Evolutionary conservation across 768 basidiomycete species (phyloP).

Genomic region (Lactarius sp.): DNA sequence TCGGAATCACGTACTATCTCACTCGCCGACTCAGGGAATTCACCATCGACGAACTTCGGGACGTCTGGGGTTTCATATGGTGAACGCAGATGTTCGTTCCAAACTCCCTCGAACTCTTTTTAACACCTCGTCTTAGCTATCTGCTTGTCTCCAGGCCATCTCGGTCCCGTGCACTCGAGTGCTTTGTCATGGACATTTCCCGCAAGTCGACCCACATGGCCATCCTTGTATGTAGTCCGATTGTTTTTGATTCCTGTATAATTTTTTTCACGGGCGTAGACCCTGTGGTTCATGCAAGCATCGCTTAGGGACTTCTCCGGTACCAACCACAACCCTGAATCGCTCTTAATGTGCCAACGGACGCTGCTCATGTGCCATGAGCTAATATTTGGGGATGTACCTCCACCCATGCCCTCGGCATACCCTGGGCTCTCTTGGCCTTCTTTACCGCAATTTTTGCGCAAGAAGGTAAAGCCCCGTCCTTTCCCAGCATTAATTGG

Average conservation of each 20-base stretch:
- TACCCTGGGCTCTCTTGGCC: constrained; percentile 58
- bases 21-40: constrained; percentile 67
- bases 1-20: constrained; percentile 89
- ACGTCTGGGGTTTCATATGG: constrained; percentile 91
- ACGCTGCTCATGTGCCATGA: constrained; percentile 89
- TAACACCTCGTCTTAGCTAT: constrained; percentile 54
- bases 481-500: constrained; percentile 77
- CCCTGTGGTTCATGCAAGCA: constrained; percentile 99
- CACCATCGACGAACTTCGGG: constrained; percentile 64
- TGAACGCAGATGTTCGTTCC: constrained; percentile 31
- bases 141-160: constrained; percentile 91
- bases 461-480: constrained; percentile 67
- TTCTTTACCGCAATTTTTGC: constrained; percentile 43
- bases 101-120: constrained; percentile 33
- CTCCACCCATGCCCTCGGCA: constrained; percentile 58
- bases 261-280: constrained; percentile 43
- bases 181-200: constrained; percentile 84
- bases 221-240: constrained; percentile 69
- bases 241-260: constrained; percentile 25
- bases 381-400: constrained; percentile 90
- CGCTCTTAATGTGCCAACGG: constrained; percentile 89
- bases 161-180: constrained; percentile 87
- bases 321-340: constrained; percentile 54
- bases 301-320: constrained; percentile 75
- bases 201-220: constrained; percentile 93